Evolutionary conservation across 805 yeast species (phyloP).

Genomic region (Isabelozyma rhagii): DNA sequence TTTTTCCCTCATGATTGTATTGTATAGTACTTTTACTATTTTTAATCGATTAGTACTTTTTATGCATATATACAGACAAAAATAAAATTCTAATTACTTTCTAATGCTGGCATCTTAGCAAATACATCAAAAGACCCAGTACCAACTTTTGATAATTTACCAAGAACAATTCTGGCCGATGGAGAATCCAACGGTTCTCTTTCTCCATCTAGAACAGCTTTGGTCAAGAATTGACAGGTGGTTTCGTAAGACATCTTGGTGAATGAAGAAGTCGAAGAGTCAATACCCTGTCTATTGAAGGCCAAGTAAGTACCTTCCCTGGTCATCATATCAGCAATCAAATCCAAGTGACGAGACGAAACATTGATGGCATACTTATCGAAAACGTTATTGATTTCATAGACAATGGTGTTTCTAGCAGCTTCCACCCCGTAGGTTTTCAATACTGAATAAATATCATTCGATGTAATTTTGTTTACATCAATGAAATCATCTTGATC

Average conservation of each 20-base stretch:
- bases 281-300: constrained; percentile 97
- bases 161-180: constrained; percentile 88
- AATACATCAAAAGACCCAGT: constrained; percentile 92
- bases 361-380: constrained; percentile 94
- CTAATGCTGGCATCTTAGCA: constrained; percentile 40
- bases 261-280: constrained; percentile 90
- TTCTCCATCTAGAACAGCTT: constrained; percentile 91
- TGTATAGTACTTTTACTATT: not conserved
- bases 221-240: constrained; percentile 94
- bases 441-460: constrained; percentile 89
- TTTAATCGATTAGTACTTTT: not conserved
- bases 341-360: constrained; percentile 88
- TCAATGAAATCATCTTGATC: constrained; percentile 91
- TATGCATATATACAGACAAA: not conserved
- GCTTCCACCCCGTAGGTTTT: constrained; percentile 97
- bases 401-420: constrained; percentile 94
- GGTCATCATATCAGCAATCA: constrained; percentile 98
- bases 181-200: constrained; percentile 87
- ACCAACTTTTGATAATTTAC: constrained; percentile 87
- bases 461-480: constrained; percentile 84
- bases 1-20: not conserved
- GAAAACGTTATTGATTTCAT: constrained; percentile 94
- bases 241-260: constrained; percentile 99
- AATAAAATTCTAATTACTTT: not conserved
- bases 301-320: constrained; percentile 97